Percentiles rank a stretch among this genome's conserved stretches.
Evolutionary conservation across 352 stramenopile species (phyloP).

Genomic region (Phytophthora sansomeana): DNA sequence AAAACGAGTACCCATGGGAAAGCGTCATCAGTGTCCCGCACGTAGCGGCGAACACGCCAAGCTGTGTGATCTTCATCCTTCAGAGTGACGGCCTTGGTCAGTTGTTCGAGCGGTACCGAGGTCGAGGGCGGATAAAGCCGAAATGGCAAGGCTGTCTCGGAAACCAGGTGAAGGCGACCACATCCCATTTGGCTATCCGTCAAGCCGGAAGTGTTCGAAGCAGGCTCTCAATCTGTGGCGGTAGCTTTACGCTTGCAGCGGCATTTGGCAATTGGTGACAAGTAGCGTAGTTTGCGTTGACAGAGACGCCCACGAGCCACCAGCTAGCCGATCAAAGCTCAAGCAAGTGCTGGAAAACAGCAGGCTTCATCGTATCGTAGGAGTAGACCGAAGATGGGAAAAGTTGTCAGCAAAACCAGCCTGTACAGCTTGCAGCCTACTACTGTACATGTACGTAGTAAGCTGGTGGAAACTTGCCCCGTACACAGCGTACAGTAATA

Average conservation of each 20-base stretch:
- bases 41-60: slow-evolving; percentile 19
- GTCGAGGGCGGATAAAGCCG: slow-evolving; percentile 18
- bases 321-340: slow-evolving; percentile 23
- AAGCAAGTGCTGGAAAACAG: slow-evolving; percentile 27
- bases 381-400: slow-evolving; percentile 30
- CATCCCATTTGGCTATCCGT: slow-evolving; percentile 19
- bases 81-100: not conserved
- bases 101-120: not conserved
- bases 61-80: slow-evolving; percentile 32
- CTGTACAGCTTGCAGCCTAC: no score
- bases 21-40: slow-evolving; percentile 14
- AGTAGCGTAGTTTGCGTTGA: not conserved
- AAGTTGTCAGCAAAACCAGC: slow-evolving; percentile 1
- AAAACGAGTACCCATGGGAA: slow-evolving; percentile 31
- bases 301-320: slow-evolving; percentile 21
- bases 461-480: no score
- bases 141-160: slow-evolving; percentile 29
- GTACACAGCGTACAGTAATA: no score
- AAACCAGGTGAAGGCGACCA: slow-evolving; percentile 10
- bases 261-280: slow-evolving; percentile 21
- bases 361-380: slow-evolving; percentile 31
- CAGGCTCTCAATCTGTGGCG: slow-evolving; percentile 8
- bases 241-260: slow-evolving; percentile 4
- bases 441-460: no score
- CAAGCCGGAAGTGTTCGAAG: slow-evolving; percentile 16